Conservation (phyloP, 2,329 filamentous ascomycete species). For the Fusarium sp. region DNA sequence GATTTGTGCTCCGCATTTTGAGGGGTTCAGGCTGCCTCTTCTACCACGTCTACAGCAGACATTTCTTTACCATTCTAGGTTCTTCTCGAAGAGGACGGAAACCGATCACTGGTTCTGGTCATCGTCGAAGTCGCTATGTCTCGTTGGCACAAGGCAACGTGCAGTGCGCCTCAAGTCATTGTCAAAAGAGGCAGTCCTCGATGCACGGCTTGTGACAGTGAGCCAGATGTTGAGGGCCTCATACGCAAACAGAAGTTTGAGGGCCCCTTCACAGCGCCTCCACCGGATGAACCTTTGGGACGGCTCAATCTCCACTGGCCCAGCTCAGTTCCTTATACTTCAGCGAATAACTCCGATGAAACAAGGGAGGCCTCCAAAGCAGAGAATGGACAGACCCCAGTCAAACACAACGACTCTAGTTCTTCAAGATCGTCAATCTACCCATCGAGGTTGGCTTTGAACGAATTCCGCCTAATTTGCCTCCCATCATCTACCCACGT, state of each 20-base stretch:
- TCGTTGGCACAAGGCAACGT: constrained; percentile 3
- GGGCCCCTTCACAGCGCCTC: fast-evolving
- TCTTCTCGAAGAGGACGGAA: too few species aligned
- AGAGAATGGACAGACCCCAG: too few species aligned
- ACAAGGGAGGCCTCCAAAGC: neutral
- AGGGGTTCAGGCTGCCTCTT: too few species aligned
- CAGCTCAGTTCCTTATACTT: neutral
- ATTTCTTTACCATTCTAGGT: too few species aligned
- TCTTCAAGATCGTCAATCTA: neutral
- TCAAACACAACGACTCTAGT: too few species aligned
- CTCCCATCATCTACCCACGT: fast-evolving
- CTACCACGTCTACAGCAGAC: too few species aligned
- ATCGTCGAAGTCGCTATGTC: neutral
- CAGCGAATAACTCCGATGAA: neutral
- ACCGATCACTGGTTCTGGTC: too few species aligned
- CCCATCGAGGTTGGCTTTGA: neutral
- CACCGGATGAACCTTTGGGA: neutral
- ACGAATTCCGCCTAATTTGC: neutral
- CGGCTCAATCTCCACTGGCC: neutral
- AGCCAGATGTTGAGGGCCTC: neutral
- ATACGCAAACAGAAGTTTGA: neutral
- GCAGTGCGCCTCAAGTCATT: neutral
- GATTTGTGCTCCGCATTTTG: too few species aligned
- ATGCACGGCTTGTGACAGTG: neutral
- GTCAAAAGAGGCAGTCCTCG: neutral